Evolutionary conservation across 2,329 filamentous ascomycete genomes (phyloP).

Genomic region (Fusarium penzigii): DNA sequence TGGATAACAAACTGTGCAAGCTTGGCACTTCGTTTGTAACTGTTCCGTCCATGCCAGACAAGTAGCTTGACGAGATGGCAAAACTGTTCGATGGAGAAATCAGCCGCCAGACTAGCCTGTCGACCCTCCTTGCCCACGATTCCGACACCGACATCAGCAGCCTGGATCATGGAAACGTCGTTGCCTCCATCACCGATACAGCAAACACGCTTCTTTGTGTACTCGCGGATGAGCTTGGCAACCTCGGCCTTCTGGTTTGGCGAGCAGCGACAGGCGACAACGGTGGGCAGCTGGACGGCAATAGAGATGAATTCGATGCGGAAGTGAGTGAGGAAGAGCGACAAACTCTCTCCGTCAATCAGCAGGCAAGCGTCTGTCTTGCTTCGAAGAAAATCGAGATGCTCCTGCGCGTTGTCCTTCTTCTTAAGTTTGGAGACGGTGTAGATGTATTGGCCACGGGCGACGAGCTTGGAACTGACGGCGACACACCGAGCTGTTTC

Average conservation of each 20-base stretch:
- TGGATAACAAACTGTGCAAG: constrained; percentile 98
- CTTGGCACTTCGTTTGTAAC: constrained; percentile 94
- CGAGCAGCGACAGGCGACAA: constrained; percentile 94
- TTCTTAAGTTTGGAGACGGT: constrained; percentile 84
- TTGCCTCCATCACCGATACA: constrained; percentile 98
- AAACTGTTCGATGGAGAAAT: constrained; percentile 96
- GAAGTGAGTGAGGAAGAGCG: constrained; percentile 80
- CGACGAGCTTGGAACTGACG: constrained; percentile 90
- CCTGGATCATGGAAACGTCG: constrained; percentile 99
- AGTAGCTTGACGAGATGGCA: constrained; percentile 92
- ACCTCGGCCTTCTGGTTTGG: constrained; percentile 97
- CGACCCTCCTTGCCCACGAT: constrained; percentile 98
- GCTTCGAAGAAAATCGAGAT: constrained; percentile 83
- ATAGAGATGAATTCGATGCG: constrained; percentile 82
- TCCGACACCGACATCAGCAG: constrained; percentile 94
- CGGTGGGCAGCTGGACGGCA: constrained; percentile 84
- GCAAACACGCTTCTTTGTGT: constrained; percentile 93
- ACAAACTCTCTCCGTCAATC: constrained; percentile 90
- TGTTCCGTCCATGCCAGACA: constrained; percentile 98
- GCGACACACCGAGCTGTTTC: constrained; percentile 97
- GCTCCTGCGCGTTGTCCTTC: constrained; percentile 82
- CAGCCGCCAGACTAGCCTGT: constrained; percentile 90
- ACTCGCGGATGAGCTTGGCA: constrained; percentile 83
- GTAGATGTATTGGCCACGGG: constrained; percentile 92
- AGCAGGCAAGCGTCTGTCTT: constrained; percentile 87